Evolutionary conservation across 2,329 filamentous ascomycete genomes (phyloP).

Genomic region (Hypocrella siamensis): DNA sequence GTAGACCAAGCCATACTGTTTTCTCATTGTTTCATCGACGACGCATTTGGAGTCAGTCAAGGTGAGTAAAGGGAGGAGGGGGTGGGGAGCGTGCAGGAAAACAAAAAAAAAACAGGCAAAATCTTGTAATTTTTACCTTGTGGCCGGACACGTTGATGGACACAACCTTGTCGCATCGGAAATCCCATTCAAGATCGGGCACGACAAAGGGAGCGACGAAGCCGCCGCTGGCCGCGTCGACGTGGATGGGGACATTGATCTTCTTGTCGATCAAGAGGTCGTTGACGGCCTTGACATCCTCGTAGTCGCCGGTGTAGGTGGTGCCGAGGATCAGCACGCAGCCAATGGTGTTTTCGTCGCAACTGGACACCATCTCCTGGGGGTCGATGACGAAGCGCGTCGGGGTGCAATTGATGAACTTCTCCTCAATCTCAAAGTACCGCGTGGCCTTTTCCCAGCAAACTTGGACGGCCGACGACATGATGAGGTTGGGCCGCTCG

Average conservation of each 20-base stretch:
- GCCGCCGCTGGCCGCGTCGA: constrained; percentile 82
- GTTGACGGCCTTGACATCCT: constrained; percentile 85
- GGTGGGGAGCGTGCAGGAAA: no score
- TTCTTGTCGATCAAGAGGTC: constrained; percentile 62
- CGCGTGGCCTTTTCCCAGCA: constrained; percentile 90
- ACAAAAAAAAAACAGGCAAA: no score
- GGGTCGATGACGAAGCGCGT: constrained; percentile 51
- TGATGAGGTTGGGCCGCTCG: constrained; percentile 79
- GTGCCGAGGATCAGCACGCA: constrained; percentile 86
- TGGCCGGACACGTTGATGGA: constrained; percentile 92
- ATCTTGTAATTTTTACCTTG: constrained; percentile 37
- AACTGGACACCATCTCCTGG: constrained; percentile 33
- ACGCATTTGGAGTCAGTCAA: neutral
- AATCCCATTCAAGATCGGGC: constrained; percentile 79
- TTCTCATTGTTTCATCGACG: neutral
- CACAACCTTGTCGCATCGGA: constrained; percentile 73
- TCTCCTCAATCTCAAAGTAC: constrained; percentile 90
- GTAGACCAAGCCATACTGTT: constrained; percentile 50
- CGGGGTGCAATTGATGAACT: constrained; percentile 50
- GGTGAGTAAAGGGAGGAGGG: constrained; percentile 30
- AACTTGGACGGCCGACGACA: constrained; percentile 92
- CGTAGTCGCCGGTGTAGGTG: constrained; percentile 92
- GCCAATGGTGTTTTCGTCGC: constrained; percentile 40
- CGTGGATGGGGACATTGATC: constrained; percentile 77
- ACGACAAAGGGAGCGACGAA: constrained; percentile 88